These are phyloP conservation scores for Mycena galericulata DNA, from an alignment of 768 basidiomycete species.

Conservation along the genomic window DNA sequence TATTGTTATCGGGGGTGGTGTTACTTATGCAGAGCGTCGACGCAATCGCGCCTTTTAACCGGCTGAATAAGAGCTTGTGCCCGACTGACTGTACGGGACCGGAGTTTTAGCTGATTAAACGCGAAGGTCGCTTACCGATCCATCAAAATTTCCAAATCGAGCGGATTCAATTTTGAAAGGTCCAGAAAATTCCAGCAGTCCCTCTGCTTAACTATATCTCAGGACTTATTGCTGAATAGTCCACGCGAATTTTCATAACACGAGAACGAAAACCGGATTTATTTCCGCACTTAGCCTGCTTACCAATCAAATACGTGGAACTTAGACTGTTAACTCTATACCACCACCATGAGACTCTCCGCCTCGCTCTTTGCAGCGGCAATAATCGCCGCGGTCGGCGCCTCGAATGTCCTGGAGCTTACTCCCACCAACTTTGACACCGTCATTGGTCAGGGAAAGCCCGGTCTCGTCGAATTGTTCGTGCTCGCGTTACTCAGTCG, in stretches of 20 bases:
- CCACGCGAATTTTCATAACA: no score
- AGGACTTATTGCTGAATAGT: no score
- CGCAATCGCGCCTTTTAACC: slow-evolving; percentile 12
- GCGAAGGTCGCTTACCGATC: no score
- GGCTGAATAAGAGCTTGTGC: slow-evolving; percentile 15
- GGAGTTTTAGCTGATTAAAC: no score
- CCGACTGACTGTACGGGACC: no score
- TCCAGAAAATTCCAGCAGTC: no score
- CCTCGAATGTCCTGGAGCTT: slow-evolving; percentile 90
- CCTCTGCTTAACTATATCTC: no score
- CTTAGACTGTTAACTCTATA: slow-evolving; percentile 30
- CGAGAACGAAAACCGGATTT: no score
- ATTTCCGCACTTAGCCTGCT: no score
- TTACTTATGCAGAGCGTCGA: not conserved
- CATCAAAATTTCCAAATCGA: no score
- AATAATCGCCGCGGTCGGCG: slow-evolving; percentile 65
- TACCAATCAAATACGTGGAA: not conserved
- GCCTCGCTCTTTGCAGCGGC: slow-evolving; percentile 64
- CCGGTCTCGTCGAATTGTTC: slow-evolving; percentile 92
- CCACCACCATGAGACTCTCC: slow-evolving; percentile 68
- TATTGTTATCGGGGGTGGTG: slow-evolving; percentile 5
- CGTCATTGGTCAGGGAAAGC: slow-evolving; percentile 81
- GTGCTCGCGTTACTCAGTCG: slow-evolving; percentile 44
- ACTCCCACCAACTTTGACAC: slow-evolving; percentile 79
- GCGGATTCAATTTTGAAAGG: no score